Conservation (phyloP, 306 rosid species). For the Chamaecrista fasciculata region DNA sequence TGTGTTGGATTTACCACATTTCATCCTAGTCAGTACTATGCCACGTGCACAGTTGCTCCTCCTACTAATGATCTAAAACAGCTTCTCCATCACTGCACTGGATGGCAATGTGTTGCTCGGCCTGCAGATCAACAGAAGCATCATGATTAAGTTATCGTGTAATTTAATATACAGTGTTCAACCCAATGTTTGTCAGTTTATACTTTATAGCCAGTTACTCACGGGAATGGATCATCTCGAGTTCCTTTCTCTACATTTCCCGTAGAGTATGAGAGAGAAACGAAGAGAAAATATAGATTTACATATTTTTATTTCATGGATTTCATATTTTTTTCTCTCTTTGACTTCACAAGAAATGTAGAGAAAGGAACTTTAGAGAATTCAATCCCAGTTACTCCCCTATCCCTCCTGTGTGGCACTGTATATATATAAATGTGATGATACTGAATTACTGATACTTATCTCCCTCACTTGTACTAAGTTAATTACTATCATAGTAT, state of each 20-base stretch:
- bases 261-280: too few relatives aligned
- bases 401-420: neutral
- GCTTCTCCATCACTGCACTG: conserved; percentile 62
- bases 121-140: conserved; percentile 53
- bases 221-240: too few relatives aligned
- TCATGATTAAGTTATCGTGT: neutral
- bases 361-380: too few relatives aligned
- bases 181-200: too few relatives aligned
- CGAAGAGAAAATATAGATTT: too few relatives aligned
- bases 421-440: neutral
- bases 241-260: too few relatives aligned
- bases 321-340: too few relatives aligned
- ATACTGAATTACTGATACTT: too few relatives aligned
- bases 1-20: conserved; percentile 33
- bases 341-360: too few relatives aligned
- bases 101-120: conserved; percentile 68
- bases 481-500: too few relatives aligned
- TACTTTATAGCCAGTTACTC: neutral
- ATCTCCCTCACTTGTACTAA: neutral
- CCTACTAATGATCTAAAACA: conserved; percentile 69
- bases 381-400: too few relatives aligned
- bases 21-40: conserved; percentile 70
- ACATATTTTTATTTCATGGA: too few relatives aligned
- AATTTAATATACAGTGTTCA: neutral
- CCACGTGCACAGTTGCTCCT: conserved; percentile 57